Base-by-base conservation (phyloP, 345 rosid genomes). In the Geranium rotundifolium region DNA sequence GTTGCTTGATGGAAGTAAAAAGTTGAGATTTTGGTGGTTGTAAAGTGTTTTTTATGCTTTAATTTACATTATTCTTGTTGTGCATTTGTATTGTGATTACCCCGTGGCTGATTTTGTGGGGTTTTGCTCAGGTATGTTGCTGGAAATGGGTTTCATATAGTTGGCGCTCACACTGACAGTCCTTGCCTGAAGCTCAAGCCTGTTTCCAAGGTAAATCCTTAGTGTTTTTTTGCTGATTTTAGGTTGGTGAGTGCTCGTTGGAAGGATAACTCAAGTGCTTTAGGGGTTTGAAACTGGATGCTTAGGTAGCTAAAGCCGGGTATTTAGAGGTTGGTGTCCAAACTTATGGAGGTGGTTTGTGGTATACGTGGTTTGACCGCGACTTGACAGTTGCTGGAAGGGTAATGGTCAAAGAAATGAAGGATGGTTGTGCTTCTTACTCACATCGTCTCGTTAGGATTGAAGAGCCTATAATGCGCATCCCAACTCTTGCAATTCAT, bases 331-430 rank as follows among this genome's bases (percentile, higher is more conserved):
- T 86, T 67, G 99, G 97, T 55, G 95, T 90, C 62, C 99, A 95
- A 70, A 75, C 84, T 10, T 95, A 95, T 57, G 97, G 99, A 72
- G 86, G 97, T 69, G 99, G 99, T 3, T 73, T 95, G 58, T 90
- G 97, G 97, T 78, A 95, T 71, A 95, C 97, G 0, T 95, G 99
- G 99, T 95, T 95, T 59, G 99, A 95, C 69, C 96, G 99, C 54
- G 97, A 95, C 84, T 78, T 95, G 91, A 81, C 95, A 0, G 76
- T 88, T 59, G 99, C 97, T 4, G 99, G 99, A 31, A 79, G 97
- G 64, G 95, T 90, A 56, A 81, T 93, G 19, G 20, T 86, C 8
- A 86, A 71, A 75, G 77, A 86, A 58, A 85, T 75, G 56, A 86
- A 85, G 55, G 74, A 70, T 19, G 89, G 83, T 72, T 83, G 82